Evolutionary conservation across 306 rosid genomes (phyloP).

Genomic region (Cicer bijugum): DNA sequence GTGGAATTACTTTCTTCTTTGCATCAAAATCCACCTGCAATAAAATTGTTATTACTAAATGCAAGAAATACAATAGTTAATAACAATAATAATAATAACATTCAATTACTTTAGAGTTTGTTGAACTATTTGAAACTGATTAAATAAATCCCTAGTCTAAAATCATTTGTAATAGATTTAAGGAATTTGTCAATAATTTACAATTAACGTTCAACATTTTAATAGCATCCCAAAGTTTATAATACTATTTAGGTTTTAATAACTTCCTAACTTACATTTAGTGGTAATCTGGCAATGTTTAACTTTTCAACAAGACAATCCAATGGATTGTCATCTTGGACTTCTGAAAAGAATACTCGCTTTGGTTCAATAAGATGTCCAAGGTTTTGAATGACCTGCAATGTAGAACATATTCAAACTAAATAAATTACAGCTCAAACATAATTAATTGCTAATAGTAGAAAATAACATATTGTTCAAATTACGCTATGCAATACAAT

Average conservation of each 20-base stretch:
- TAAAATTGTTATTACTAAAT: background rate
- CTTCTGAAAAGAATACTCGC: constrained; percentile 78
- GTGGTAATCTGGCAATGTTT: constrained; percentile 45
- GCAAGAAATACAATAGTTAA: background rate
- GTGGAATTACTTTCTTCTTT: constrained; percentile 46
- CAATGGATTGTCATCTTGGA: constrained; percentile 69
- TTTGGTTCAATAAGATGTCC: constrained; percentile 56
- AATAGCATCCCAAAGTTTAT: too few relatives aligned
- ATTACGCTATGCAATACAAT: too few relatives aligned
- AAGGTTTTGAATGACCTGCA: constrained; percentile 59
- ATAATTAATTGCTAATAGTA: too few relatives aligned
- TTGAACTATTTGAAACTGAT: too few relatives aligned
- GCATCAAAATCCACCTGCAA: constrained; percentile 52
- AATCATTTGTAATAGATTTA: too few relatives aligned
- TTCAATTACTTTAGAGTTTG: too few relatives aligned
- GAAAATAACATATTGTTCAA: too few relatives aligned
- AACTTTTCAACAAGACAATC: constrained; percentile 64
- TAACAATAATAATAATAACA: background rate
- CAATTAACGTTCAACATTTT: too few relatives aligned
- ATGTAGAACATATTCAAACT: background rate
- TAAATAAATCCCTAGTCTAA: too few relatives aligned
- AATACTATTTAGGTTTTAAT: too few relatives aligned
- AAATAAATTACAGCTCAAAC: background rate
- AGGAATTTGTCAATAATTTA: too few relatives aligned
- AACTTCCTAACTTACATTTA: constrained; percentile 51